Evolutionary conservation across 345 rosid species (phyloP), one percentile per base, ranked within the genome.

Genomic region (Jatropha curcas): DNA sequence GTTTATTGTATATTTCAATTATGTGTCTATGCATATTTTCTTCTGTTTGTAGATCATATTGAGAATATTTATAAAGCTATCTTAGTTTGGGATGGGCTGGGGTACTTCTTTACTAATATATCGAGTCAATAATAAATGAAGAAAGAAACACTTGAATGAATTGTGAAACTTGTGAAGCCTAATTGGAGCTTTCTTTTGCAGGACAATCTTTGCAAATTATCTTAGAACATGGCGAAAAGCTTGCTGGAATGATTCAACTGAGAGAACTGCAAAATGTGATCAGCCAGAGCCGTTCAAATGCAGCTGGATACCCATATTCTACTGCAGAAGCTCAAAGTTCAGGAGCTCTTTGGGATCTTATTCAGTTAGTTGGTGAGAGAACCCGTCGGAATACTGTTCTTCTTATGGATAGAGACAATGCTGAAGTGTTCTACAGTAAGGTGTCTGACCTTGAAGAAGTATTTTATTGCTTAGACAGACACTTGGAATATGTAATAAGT

Each of bases 141-240:
- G 0, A 50, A 50, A 9, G 20, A 48, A 17, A 41, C 45, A 41
- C 8, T 41, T 13, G 43, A 27, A 45, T 16, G 27, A 65, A 24
- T 25, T 4, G 35, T 19, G 27, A 48, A 52, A 67, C 24, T 8
- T 67, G 27, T 50, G 28, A 30, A 30, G 25, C 46, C 72, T 71
- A 61, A 67, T 14, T 20, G 30, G 64, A 60, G 7, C 65, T 79
- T 72, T 72, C 45, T 73, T 48, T 68, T 77, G 66, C 87, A 95
- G 98, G 97, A 82, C 80, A 86, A 37, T 77, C 97, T 71, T 84
- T 95, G 81, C 97, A 86, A 80, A 82, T 75, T 62, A 84, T 91
- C 78, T 76, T 95, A 87, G 98, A 88, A 81, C 92, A 95, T 81
- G 97, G 98, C 75, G 99, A 95, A 85, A 95, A 95, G 81, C 87